Conservation (phyloP, 805 yeast genomes). For the Ogataea ramenticola region DNA sequence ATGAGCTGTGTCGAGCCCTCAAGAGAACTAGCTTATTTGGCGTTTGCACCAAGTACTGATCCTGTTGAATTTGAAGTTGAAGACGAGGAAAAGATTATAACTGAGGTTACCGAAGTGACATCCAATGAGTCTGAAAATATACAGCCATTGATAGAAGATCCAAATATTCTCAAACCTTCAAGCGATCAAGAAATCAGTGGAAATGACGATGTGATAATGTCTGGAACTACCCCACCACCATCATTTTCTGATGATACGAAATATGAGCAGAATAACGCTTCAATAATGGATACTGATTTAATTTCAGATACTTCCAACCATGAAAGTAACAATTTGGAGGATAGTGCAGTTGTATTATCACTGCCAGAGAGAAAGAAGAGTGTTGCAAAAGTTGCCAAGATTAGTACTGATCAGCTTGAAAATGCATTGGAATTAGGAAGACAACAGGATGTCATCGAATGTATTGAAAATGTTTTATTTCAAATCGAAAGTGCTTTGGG, state of each 20-base stretch:
- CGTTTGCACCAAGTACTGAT: slow-evolving; percentile 67
- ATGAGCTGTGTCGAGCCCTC: slow-evolving; percentile 70
- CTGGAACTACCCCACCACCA: not conserved
- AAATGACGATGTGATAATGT: not conserved
- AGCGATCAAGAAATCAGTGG: too few relatives aligned
- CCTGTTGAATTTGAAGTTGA: slow-evolving; percentile 45
- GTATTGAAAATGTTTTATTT: slow-evolving; percentile 87
- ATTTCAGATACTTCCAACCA: not conserved
- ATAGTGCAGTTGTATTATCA: too few relatives aligned
- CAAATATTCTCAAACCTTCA: too few relatives aligned
- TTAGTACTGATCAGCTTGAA: slow-evolving; percentile 59
- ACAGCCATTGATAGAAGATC: too few relatives aligned
- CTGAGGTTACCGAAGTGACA: not conserved
- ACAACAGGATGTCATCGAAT: slow-evolving; percentile 97
- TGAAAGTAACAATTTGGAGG: too few relatives aligned
- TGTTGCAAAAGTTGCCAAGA: slow-evolving; percentile 21
- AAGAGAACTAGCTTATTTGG: slow-evolving; percentile 79
- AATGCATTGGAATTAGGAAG: slow-evolving; percentile 75
- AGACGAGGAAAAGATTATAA: not conserved
- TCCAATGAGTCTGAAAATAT: too few relatives aligned
- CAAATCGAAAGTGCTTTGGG: slow-evolving; percentile 85
- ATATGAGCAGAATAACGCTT: not conserved
- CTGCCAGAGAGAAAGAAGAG: slow-evolving; percentile 3
- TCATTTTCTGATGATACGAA: not conserved
- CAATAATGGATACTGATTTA: not conserved